Base-by-base conservation (phyloP, 352 stramenopile genomes). In the Globisporangium irregulare region DNA sequence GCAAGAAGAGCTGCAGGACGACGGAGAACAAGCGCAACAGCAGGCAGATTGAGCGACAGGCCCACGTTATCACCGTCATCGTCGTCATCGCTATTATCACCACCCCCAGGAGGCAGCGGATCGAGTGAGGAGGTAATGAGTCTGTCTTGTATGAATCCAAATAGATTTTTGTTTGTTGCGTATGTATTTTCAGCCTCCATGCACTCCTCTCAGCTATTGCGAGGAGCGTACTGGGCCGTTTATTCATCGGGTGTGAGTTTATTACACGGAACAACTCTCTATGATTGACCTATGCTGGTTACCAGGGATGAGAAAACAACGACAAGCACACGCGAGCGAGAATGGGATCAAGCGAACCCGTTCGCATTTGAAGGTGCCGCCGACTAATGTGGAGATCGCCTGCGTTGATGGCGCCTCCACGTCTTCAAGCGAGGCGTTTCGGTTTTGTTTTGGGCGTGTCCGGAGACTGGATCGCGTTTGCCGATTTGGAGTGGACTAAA, bases 1-100 rank as follows among this genome's bases (percentile, higher is more conserved):
- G 58, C 77, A 81, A 32, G 68, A 70, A 14, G 62, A 72, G 57
- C 59, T 70, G n/a, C 68, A 27, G 14, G 3, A 51, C 4, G 43
- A 46, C 20, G 50, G 50, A 66, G 29, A 60, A 60, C 32, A 57
- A 59, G 41, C 34, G 25, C 50, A 32, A 12, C 50, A n/a, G 20
- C 54, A 61, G 48, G 51, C 58, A 54, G 60, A 14, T 10, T 24
- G 38, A 20, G 41, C 36, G n/a, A 54, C 41, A n/a, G n/a, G 27
- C n/a, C 18, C 54, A 32, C 27, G 22, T 15, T 0, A 25, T 20
- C 29, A n/a, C 20, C 55, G 34, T 9, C 27, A 54, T 54, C 46
- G 20, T 54, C 46, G 20, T 54, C 18, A 54, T 48, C 14, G 14
- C 18, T 15, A 7, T 48, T 7, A 48, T 15, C 50, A 29, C 20